These are phyloP conservation scores for Talaromyces wortmannii DNA, from an alignment of 495 filamentous ascomycete species.

Conservation along the genomic window DNA sequence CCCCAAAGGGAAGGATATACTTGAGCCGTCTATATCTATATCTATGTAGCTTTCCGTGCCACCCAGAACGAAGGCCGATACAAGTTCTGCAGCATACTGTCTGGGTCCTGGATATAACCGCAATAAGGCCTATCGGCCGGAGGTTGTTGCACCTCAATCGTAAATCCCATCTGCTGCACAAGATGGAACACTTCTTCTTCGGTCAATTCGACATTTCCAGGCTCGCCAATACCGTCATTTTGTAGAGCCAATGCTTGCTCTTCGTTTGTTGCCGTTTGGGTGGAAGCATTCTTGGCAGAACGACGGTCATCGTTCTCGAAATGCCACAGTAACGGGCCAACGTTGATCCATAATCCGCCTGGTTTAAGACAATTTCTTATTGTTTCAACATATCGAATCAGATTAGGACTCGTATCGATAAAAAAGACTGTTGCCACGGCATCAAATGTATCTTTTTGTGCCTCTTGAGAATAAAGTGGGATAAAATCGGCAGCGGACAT, in stretches of 20 bases:
- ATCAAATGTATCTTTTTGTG: slow-evolving; percentile 58
- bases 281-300: slow-evolving; percentile 6
- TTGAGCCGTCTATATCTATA: too few relatives aligned
- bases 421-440: slow-evolving; percentile 90
- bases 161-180: slow-evolving; percentile 71
- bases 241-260: slow-evolving; percentile 9
- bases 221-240: slow-evolving; percentile 57
- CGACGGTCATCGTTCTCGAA: slow-evolving; percentile 46
- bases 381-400: slow-evolving; percentile 81
- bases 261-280: slow-evolving; percentile 2
- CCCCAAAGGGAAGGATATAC: too few relatives aligned
- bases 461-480: slow-evolving; percentile 57
- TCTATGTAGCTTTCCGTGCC: slow-evolving; percentile 51
- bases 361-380: slow-evolving; percentile 70
- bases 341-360: slow-evolving; percentile 79
- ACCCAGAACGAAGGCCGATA: slow-evolving; percentile 80
- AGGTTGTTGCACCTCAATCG: slow-evolving; percentile 44
- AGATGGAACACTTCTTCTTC: slow-evolving; percentile 79
- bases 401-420: slow-evolving; percentile 91
- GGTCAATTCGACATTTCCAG: slow-evolving; percentile 78
- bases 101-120: slow-evolving; percentile 80
- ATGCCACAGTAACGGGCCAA: slow-evolving; percentile 90
- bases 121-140: slow-evolving; percentile 39
- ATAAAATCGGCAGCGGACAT: slow-evolving; percentile 86
- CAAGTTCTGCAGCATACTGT: slow-evolving; percentile 77